Conservation (phyloP, 192 early-diverging fungal genomes). For the Entrophospora sp. region DNA sequence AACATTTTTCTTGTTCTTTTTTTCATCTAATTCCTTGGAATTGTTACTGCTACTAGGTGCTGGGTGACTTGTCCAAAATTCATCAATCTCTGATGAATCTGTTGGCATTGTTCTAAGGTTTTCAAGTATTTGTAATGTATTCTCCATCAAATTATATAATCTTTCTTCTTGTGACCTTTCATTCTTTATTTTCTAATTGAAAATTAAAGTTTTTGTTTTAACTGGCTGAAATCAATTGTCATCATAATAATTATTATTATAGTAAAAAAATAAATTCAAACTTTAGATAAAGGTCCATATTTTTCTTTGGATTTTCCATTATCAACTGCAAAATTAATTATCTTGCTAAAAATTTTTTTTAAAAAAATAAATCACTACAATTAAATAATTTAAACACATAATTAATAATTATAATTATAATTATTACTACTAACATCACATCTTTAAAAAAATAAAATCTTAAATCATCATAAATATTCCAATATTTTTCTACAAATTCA, state of each 20-base stretch:
- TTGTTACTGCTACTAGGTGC: constrained; percentile 34
- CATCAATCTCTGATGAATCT: constrained; percentile 39
- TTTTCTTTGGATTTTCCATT: constrained; percentile 8
- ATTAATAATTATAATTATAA: not conserved
- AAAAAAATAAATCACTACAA: not conserved
- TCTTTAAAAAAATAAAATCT: constrained; percentile 76
- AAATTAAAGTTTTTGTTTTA: not conserved
- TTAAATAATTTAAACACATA: not conserved
- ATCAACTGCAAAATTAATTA: not conserved
- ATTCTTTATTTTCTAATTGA: constrained; percentile 29
- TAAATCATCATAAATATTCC: constrained; percentile 79
- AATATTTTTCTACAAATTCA: constrained; percentile 56
- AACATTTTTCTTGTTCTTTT: constrained; percentile 22
- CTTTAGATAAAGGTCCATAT: constrained; percentile 16
- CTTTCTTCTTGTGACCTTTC: constrained; percentile 22
- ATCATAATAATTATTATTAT: not conserved
- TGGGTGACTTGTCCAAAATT: constrained; percentile 58
- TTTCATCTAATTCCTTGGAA: no score
- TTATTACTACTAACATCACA: constrained; percentile 34
- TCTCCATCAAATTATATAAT: constrained; percentile 38
- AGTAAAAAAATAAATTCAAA: not conserved
- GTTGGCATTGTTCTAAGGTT: constrained; percentile 51
- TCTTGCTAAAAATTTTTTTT: not conserved
- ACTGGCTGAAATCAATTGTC: not conserved
- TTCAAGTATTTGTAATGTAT: constrained; percentile 52